A percentile compares a stretch with the other conserved stretches of the same genome.
Conservation (phyloP, 2,329 filamentous ascomycete genomes). For the Fusarium clavum region DNA sequence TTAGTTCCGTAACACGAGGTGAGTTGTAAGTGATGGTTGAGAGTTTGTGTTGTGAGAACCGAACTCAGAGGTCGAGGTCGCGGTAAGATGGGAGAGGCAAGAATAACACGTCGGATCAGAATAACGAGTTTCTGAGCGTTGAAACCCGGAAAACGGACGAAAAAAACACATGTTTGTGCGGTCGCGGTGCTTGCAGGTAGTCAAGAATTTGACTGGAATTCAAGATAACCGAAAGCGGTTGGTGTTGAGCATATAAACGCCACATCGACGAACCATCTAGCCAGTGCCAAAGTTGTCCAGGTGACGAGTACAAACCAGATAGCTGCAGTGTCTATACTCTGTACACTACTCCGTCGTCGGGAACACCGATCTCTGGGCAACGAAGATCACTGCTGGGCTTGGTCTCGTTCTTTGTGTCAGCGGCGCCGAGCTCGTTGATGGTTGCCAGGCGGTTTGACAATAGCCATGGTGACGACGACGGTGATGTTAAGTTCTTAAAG, state of each 20-base stretch:
- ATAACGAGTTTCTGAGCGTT: neutral
- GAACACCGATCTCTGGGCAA: constrained; percentile 38
- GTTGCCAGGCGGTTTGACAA: constrained; percentile 29
- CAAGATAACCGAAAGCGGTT: constrained; percentile 42
- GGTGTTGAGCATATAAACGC: constrained; percentile 42
- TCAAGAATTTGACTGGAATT: constrained; percentile 43
- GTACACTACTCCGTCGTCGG: constrained; percentile 24
- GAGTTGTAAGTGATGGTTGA: constrained; percentile 26
- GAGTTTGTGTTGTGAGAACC: constrained; percentile 1
- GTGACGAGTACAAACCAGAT: constrained; percentile 37
- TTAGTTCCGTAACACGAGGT: constrained; percentile 24
- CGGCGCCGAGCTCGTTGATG: constrained; percentile 34
- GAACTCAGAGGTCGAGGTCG: neutral
- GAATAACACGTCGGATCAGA: neutral
- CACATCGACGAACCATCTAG: constrained; percentile 27
- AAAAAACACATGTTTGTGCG: constrained; percentile 15
- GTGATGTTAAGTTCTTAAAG: constrained; percentile 1
- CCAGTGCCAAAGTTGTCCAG: constrained; percentile 40
- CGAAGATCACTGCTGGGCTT: constrained; percentile 36
- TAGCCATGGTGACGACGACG: constrained; percentile 15
- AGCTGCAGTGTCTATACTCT: constrained; percentile 15
- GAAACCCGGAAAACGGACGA: constrained; percentile 14
- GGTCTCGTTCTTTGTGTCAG: constrained; percentile 38
- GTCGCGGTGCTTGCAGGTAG: constrained; percentile 31
- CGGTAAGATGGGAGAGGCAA: neutral